A percentile compares a stretch with the other conserved stretches of the same genome.
These are phyloP conservation scores for Biscutella laevigata DNA, from an alignment of 441 rosid genomes.

Conservation along the genomic window DNA sequence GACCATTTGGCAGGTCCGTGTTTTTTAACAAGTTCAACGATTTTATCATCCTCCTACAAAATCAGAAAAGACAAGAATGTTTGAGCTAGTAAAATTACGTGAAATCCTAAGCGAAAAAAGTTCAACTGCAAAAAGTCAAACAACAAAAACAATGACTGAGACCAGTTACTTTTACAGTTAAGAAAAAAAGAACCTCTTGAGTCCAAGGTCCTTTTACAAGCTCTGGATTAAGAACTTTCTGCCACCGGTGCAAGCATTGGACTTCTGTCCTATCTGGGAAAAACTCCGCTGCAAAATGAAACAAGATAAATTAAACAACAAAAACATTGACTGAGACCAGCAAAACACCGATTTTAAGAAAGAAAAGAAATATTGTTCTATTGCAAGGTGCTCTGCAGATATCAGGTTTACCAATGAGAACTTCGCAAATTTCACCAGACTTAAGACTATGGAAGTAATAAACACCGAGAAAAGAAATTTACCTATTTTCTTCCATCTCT, in stretches of 20 bases:
- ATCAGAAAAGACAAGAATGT: background rate
- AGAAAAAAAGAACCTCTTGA: slow-evolving; percentile 62
- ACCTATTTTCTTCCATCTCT: slow-evolving; percentile 97
- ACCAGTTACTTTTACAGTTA: too few relatives aligned
- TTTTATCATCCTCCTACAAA: slow-evolving; percentile 78
- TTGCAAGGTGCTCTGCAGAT: background rate
- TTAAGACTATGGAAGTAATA: background rate
- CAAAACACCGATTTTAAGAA: background rate
- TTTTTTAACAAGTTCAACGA: slow-evolving; percentile 57
- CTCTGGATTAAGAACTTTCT: slow-evolving; percentile 95
- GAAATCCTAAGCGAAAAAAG: slow-evolving; percentile 2
- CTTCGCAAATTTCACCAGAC: background rate
- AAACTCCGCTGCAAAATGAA: slow-evolving; percentile 58
- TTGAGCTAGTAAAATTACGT: slow-evolving; percentile 1
- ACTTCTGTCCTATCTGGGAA: slow-evolving; percentile 91
- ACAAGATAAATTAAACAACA: background rate
- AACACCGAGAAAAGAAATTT: slow-evolving; percentile 9
- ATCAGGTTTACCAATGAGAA: background rate
- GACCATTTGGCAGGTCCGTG: slow-evolving; percentile 97
- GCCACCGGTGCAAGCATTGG: slow-evolving; percentile 97
- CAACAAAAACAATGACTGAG: too few relatives aligned
- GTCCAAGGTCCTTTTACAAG: slow-evolving; percentile 99
- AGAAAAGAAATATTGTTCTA: background rate
- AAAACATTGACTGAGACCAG: background rate
- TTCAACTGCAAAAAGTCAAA: too few relatives aligned